phyloP scores from a whole-genome alignment of 2,329 filamentous ascomycete genomes.

The Aspergillus pseudonomiae region DNA sequence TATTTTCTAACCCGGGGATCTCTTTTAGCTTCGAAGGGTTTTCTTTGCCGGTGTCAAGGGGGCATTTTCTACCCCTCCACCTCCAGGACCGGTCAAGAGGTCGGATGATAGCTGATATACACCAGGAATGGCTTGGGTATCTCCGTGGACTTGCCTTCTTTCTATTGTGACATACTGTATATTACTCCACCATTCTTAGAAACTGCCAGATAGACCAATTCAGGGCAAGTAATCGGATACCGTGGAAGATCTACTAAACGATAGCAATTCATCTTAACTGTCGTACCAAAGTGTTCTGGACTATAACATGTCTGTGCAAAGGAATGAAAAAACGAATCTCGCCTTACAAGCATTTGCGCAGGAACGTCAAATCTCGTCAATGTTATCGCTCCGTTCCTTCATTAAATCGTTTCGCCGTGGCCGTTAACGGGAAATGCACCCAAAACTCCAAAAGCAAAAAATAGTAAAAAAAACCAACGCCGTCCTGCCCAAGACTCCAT shows the following conservation, averaged over 20 bases:
- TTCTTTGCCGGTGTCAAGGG: slow-evolving; percentile 37
- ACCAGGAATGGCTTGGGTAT: neutral
- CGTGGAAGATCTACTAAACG: neutral
- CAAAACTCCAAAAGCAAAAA: slow-evolving; percentile 21
- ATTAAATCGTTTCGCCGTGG: slow-evolving; percentile 29
- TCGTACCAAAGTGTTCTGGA: slow-evolving; percentile 12
- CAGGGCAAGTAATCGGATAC: neutral
- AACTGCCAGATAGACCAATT: neutral
- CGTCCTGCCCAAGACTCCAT: slow-evolving; percentile 18
- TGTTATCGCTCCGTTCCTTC: slow-evolving; percentile 26
- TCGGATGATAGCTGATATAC: slow-evolving; percentile 20
- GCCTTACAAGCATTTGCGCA: slow-evolving; percentile 16
- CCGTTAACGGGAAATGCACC: slow-evolving; percentile 24
- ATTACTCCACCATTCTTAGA: neutral
- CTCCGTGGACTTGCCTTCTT: neutral
- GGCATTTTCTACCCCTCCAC: slow-evolving; percentile 37
- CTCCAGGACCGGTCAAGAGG: slow-evolving; percentile 30
- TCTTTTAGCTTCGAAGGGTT: slow-evolving; percentile 35
- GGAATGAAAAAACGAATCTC: slow-evolving; percentile 12
- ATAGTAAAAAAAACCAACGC: slow-evolving; percentile 24
- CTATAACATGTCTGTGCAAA: slow-evolving; percentile 19
- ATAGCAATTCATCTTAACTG: slow-evolving; percentile 20
- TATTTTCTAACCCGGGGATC: neutral
- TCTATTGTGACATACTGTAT: slow-evolving; percentile 2
- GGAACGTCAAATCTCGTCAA: slow-evolving; percentile 20